Evolutionary conservation across 768 basidiomycete species (phyloP).

Genomic region (Pisolithus microcarpus): DNA sequence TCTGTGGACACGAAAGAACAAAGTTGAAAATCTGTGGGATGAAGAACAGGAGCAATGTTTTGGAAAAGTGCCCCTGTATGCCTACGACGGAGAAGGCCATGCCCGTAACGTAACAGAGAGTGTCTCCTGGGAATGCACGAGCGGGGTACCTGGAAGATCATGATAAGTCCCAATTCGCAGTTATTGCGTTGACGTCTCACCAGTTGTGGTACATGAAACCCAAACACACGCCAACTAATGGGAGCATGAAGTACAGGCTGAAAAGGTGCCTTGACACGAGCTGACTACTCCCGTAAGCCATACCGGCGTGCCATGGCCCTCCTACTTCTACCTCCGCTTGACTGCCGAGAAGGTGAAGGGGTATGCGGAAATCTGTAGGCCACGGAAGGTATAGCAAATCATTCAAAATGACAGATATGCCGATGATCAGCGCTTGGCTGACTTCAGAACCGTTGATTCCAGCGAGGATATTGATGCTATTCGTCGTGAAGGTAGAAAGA

Average conservation of each 20-base stretch:
- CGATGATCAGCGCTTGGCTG: slow-evolving; percentile 87
- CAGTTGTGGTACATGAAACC: slow-evolving; percentile 96
- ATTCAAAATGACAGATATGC: slow-evolving; percentile 83
- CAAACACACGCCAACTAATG: slow-evolving; percentile 81
- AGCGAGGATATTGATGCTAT: slow-evolving; percentile 97
- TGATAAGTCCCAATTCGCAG: not conserved
- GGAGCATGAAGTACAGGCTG: slow-evolving; percentile 95
- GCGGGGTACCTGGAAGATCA: slow-evolving; percentile 78
- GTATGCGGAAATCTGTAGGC: slow-evolving; percentile 68
- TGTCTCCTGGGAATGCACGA: slow-evolving; percentile 91
- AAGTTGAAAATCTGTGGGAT: slow-evolving; percentile 99
- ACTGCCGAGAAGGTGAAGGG: slow-evolving; percentile 61
- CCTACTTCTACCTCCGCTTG: slow-evolving; percentile 65
- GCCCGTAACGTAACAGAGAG: slow-evolving; percentile 93
- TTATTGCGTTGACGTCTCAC: slow-evolving; percentile 37
- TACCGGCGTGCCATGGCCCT: slow-evolving; percentile 75
- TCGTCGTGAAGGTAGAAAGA: slow-evolving; percentile 93
- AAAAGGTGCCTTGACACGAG: slow-evolving; percentile 92
- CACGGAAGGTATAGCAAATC: slow-evolving; percentile 93
- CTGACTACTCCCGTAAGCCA: slow-evolving; percentile 79
- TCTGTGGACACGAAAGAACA: slow-evolving; percentile 84
- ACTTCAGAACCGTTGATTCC: slow-evolving; percentile 97
- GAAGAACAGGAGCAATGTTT: slow-evolving; percentile 94
- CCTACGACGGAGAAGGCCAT: slow-evolving; percentile 99
- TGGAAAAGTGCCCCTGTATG: slow-evolving; percentile 95